Base-by-base conservation (phyloP, 805 yeast genomes). In the Zygoascus tannicola region DNA sequence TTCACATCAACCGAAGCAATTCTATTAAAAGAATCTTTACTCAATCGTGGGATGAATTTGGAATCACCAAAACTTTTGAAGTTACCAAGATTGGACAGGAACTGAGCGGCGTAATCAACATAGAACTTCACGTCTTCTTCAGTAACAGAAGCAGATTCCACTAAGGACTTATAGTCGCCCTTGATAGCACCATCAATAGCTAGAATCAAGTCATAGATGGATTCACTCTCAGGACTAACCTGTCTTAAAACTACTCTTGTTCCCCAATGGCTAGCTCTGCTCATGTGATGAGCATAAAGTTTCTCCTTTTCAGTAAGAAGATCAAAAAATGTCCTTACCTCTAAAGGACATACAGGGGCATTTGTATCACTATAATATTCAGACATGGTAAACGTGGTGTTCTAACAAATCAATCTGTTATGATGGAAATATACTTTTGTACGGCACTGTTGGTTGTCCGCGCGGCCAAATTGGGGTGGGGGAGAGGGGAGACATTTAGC, bases 21-120 rank as follows among this genome's bases (percentile, higher is more conserved):
- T 20, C 63, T 51, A 45, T 66, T 72, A 52, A 85, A 78, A 4
- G 70, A 69, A 0, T 62, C 72, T 26, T 52, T 56, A 0, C 70
- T 45, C 33, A 85, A 55, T 41, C 76, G 66, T 34, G 96, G 96
- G 50, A 86, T 71, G 56, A 86, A 86, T 63, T 86, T 86, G 53
- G 76, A 76, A 64, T 86, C 95, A 52, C 96, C 96, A 60, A 86
- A 86, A 1, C 92, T 81, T 64, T 86, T 66, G 83, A 90, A 34
- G 86, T 81, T 23, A 80, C 81, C 60, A 76, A 85, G 64, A 59
- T 80, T 80, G 37, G 75, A 66, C 50, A 80, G 64, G 51, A 80
- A 75, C 58, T 77, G 83, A 12, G 81, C 71, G 16, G 82, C 73
- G 52, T 80, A 80, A 57, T 78, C 82, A 22, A 62, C 40, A 59